These are phyloP conservation scores for Wickerhamomyces ciferrii DNA, from an alignment of 805 yeast genomes.

Conservation along the genomic window DNA sequence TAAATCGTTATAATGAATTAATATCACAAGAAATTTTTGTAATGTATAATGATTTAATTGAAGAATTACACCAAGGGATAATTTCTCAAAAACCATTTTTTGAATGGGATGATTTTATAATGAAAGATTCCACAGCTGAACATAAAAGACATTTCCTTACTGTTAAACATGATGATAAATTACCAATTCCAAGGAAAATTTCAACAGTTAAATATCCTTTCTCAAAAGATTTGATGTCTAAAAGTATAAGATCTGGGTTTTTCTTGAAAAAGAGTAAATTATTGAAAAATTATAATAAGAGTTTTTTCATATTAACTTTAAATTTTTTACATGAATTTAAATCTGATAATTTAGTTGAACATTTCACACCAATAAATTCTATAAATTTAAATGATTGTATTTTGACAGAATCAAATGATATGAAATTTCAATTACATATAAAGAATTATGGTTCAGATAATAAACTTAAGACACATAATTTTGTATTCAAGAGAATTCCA, in stretches of 20 bases:
- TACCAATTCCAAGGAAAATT: conserved; percentile 50
- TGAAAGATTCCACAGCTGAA: conserved; percentile 39
- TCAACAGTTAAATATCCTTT: conserved; percentile 62
- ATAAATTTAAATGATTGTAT: conserved; percentile 71
- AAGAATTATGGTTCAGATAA: conserved; percentile 67
- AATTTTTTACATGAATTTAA: conserved; percentile 87
- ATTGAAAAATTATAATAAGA: conserved; percentile 78
- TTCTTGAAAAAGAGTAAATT: conserved; percentile 86
- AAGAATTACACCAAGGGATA: conserved; percentile 62
- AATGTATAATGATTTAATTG: conserved; percentile 58
- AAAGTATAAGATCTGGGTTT: conserved; percentile 67
- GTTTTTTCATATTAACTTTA: conserved; percentile 87
- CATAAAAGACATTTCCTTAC: conserved; percentile 43
- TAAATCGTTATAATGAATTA: conserved; percentile 64
- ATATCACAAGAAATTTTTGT: conserved; percentile 70
- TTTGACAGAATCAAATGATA: conserved; percentile 74
- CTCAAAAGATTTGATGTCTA: conserved; percentile 62
- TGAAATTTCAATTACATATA: conserved; percentile 52
- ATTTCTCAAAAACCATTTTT: conserved; percentile 67
- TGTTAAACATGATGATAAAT: conserved; percentile 35
- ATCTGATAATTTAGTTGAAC: conserved; percentile 69
- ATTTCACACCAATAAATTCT: conserved; percentile 75
- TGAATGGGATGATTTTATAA: conserved; percentile 86
- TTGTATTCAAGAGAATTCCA: conserved; percentile 62
- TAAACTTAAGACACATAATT: conserved; percentile 76